Evolutionary conservation across 768 basidiomycete genomes (phyloP).

Genomic region (Amanita subjunquillea): DNA sequence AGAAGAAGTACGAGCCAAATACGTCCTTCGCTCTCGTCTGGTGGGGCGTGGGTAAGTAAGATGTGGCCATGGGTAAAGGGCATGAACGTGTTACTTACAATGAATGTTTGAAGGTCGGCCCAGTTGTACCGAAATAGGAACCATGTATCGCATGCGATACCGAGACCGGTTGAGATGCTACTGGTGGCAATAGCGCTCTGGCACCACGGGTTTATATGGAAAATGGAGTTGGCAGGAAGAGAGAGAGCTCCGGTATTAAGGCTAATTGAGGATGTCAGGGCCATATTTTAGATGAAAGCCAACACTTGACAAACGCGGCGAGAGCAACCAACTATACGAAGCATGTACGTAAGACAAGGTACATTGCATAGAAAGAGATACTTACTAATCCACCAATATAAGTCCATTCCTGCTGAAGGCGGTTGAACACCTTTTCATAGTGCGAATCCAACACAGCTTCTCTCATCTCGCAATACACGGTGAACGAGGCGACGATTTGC

Average conservation of each 20-base stretch:
- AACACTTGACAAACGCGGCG: conserved; percentile 33
- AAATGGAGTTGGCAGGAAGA: conserved; percentile 42
- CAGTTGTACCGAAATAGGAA: conserved; percentile 55
- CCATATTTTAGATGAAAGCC: background rate
- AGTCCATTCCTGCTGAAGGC: conserved; percentile 54
- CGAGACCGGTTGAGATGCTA: conserved; percentile 52
- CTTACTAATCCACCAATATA: conserved; percentile 53
- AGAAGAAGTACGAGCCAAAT: conserved; percentile 55
- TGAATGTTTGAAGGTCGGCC: conserved; percentile 39
- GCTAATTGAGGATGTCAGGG: conserved; percentile 11
- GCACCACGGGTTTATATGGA: conserved; percentile 37
- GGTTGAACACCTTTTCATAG: conserved; percentile 36
- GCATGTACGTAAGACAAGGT: background rate
- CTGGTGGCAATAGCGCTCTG: conserved; percentile 44
- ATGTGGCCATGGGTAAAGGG: background rate
- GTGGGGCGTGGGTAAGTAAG: background rate
- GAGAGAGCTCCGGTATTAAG: conserved; percentile 55
- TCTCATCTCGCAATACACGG: conserved; percentile 46
- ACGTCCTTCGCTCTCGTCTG: conserved; percentile 44
- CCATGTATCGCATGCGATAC: conserved; percentile 55
- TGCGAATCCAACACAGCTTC: conserved; percentile 35
- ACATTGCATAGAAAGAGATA: conserved; percentile 3
- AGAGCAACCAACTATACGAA: conserved; percentile 44
- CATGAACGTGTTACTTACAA: conserved; percentile 26
- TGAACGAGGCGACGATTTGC: conserved; percentile 35